These are phyloP conservation scores for Polychaeton citri DNA, from an alignment of 2,329 filamentous ascomycete genomes.

Conservation along the genomic window DNA sequence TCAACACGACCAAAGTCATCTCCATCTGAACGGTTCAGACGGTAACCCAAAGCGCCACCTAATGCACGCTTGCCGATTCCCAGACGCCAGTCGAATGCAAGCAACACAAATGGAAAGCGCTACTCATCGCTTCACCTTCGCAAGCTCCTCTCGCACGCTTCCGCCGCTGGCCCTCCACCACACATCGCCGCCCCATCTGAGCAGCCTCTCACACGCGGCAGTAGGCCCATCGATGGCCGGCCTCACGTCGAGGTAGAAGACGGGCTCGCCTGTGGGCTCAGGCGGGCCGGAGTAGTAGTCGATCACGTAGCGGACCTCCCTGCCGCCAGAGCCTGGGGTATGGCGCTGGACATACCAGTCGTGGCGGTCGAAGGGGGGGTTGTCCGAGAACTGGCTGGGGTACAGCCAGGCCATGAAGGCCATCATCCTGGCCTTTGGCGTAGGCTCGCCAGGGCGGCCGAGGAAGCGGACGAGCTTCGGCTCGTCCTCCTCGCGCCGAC, in stretches of 20 bases:
- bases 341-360: constrained; percentile 87
- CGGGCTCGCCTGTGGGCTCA: constrained; percentile 75
- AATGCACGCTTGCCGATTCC: no score
- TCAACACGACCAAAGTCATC: no score
- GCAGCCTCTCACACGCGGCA: constrained; percentile 64
- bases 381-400: constrained; percentile 63
- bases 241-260: constrained; percentile 90
- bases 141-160: constrained; percentile 38
- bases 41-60: no score
- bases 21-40: no score
- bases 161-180: constrained; percentile 85
- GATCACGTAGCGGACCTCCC: constrained; percentile 86
- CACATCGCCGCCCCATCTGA: constrained; percentile 83
- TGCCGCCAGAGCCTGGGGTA: constrained; percentile 48
- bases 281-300: constrained; percentile 85
- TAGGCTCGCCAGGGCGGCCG: constrained; percentile 76
- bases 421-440: constrained; percentile 78
- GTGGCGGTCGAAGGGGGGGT: constrained; percentile 88
- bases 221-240: constrained; percentile 74
- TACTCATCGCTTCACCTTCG: constrained; percentile 14
- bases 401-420: constrained; percentile 68
- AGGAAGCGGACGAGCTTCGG: constrained; percentile 78
- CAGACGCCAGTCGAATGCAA: no score
- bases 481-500: constrained; percentile 22
- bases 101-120: no score